These are phyloP conservation scores for Rhizomucor miehei DNA, from an alignment of 371 early-diverging fungal species.

Conservation along the genomic window DNA sequence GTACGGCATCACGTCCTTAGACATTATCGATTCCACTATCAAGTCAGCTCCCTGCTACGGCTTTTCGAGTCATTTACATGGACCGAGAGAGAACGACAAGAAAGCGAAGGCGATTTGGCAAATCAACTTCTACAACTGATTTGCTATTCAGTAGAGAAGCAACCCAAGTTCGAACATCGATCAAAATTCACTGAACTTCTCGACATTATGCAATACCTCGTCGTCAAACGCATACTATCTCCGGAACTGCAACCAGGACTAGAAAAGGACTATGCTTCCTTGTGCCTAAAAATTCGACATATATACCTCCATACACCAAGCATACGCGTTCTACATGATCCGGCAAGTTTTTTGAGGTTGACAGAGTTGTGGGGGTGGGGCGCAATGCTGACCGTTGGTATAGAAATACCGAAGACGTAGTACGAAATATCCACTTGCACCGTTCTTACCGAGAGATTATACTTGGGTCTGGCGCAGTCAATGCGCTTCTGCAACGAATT, in stretches of 20 bases:
- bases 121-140: slow-evolving; percentile 24
- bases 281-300: slow-evolving; percentile 35
- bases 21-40: slow-evolving; percentile 33
- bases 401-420: slow-evolving; percentile 52
- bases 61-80: slow-evolving; percentile 28
- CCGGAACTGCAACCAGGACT: slow-evolving; percentile 15
- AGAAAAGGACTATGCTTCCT: slow-evolving; percentile 37
- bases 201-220: slow-evolving; percentile 33
- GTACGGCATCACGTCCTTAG: slow-evolving; percentile 20
- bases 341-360: slow-evolving; percentile 21
- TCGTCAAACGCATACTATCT: slow-evolving; percentile 26
- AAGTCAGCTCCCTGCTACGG: slow-evolving; percentile 17
- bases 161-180: slow-evolving; percentile 31
- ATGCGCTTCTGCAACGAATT: slow-evolving; percentile 20
- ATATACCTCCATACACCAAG: slow-evolving; percentile 39
- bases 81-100: slow-evolving; percentile 13
- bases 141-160: slow-evolving; percentile 22
- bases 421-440: slow-evolving; percentile 47
- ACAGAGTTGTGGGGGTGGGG: not conserved
- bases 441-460: slow-evolving; percentile 48
- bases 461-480: slow-evolving; percentile 40
- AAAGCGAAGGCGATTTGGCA: slow-evolving; percentile 22
- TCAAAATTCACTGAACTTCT: slow-evolving; percentile 31
- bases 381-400: not conserved
- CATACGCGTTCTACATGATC: slow-evolving; percentile 46